Conservation (phyloP, 129 eudicot genomes). For the Centella asiatica region DNA sequence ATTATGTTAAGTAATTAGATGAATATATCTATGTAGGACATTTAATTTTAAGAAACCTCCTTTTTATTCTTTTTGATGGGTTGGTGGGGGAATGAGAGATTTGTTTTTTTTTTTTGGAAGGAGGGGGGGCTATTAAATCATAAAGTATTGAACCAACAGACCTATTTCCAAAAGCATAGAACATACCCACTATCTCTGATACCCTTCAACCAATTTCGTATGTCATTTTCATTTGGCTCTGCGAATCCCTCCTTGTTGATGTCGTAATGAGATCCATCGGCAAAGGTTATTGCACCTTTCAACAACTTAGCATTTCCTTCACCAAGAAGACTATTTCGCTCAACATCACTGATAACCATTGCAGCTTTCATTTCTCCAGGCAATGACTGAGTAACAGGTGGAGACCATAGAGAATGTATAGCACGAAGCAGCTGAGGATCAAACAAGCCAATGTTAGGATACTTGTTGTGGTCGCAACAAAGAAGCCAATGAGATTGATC, state of each 20-base stretch:
- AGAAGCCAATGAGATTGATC: neutral
- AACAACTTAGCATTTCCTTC: slow-evolving; percentile 59
- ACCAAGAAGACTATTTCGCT: slow-evolving; percentile 70
- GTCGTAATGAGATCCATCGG: slow-evolving; percentile 54
- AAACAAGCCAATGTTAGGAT: slow-evolving; percentile 6
- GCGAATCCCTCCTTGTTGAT: slow-evolving; percentile 46
- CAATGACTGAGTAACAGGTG: slow-evolving; percentile 60
- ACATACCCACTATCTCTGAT: slow-evolving; percentile 97
- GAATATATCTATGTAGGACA: too few relatives aligned
- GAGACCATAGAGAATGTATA: slow-evolving; percentile 94
- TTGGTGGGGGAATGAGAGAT: too few relatives aligned
- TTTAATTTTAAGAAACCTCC: too few relatives aligned
- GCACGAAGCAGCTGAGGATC: slow-evolving; percentile 73
- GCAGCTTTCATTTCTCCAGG: slow-evolving; percentile 92
- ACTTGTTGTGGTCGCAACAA: slow-evolving; percentile 4
- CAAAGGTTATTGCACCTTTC: slow-evolving; percentile 42
- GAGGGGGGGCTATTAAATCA: too few relatives aligned
- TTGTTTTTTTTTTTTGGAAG: too few relatives aligned
- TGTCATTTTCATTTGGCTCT: slow-evolving; percentile 72
- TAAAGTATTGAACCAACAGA: too few relatives aligned
- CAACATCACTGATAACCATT: slow-evolving; percentile 72
- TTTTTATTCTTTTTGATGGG: too few relatives aligned
- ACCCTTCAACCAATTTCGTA: slow-evolving; percentile 90
- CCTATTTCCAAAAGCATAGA: neutral
- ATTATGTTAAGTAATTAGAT: too few relatives aligned